Evolutionary conservation across 306 rosid species (phyloP), one percentile per base, ranked within the genome.

Genomic region (Datisca glomerata): DNA sequence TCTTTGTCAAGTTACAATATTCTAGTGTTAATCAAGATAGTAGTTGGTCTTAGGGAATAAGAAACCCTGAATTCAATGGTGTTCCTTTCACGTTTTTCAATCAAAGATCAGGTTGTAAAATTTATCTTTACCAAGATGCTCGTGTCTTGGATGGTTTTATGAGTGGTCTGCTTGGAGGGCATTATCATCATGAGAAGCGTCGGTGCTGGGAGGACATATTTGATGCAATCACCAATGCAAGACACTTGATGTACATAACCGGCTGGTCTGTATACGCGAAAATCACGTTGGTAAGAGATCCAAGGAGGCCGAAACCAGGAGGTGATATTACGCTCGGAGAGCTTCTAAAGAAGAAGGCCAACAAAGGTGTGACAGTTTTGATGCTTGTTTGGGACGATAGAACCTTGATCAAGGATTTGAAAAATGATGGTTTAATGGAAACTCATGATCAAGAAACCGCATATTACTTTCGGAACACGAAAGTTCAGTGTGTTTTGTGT

Each of bases 371-470:
- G 13, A 37, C 17, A n/a, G 42, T 37, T 37, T 17, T 37, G 1
- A 12, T 37, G 18, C 42, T 37, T 37, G 42, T 37, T 37, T 37
- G 42, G 42, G 42, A 37, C 13, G 42, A 37, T 37, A 37, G 42
- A 37, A 37, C 42, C 3, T 37, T 17, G 2, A 9, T 37, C 8
- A 13, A 13, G 7, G 16, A 12, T 10, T 16, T 37, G 16, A 37
- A 37, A 37, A 37, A 37, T 6, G 42, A 37, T 4, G 42, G 42
- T 12, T 16, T 37, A 17, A 37, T 37, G 42, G 42, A 13, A 13
- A 37, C 42, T 14, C 42, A 37, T 16, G 18, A 37, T 16, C 19
- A 37, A 37, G 42, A 37, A 37, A 16, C 42, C 4, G 42, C 13
- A 7, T 9, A 37, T 37, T 37, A 12, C 18, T 37, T 37, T 15